phyloP scores from a whole-genome alignment of 2,329 filamentous ascomycete genomes.

The Corynespora cassiicola region DNA sequence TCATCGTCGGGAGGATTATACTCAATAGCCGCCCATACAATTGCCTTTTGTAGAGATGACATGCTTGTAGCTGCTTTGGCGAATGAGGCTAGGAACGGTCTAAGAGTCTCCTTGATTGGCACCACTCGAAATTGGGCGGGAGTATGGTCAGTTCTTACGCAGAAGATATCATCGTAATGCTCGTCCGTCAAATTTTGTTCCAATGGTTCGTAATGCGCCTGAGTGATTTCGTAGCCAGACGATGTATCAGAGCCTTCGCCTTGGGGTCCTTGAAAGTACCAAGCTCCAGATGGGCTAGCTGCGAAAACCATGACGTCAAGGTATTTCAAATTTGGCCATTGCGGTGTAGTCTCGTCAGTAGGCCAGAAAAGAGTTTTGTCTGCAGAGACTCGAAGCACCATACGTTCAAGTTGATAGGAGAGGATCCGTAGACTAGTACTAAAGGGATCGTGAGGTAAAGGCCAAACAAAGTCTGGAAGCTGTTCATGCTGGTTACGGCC shows the following conservation, averaged over 20 bases:
- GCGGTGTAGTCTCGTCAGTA: slow-evolving; percentile 4
- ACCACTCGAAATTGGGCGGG: slow-evolving; percentile 8
- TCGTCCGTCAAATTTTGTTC: slow-evolving; percentile 2
- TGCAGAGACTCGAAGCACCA: slow-evolving; percentile 13
- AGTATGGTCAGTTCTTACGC: slow-evolving; percentile 4
- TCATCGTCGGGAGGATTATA: slow-evolving; percentile 4
- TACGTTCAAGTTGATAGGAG: slow-evolving; percentile 14
- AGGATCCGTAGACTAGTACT: slow-evolving; percentile 22
- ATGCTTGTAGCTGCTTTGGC: slow-evolving; percentile 22
- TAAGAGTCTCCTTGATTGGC: slow-evolving; percentile 13
- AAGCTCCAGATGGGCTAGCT: slow-evolving; percentile 15
- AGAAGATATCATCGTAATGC: slow-evolving; percentile 6
- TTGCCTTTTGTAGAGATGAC: slow-evolving; percentile 11
- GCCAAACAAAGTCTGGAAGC: slow-evolving; percentile 15
- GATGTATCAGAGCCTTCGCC: slow-evolving; percentile 12
- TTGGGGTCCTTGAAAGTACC: slow-evolving; percentile 22
- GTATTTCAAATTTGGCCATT: slow-evolving; percentile 24
- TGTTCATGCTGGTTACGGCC: slow-evolving; percentile 8
- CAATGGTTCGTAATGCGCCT: slow-evolving; percentile 18
- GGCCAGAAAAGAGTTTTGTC: slow-evolving; percentile 24
- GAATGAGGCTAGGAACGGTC: slow-evolving; percentile 19
- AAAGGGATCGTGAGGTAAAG: slow-evolving; percentile 17
- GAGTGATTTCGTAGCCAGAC: slow-evolving; percentile 2
- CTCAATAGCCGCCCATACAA: slow-evolving; percentile 15
- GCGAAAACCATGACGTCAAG: slow-evolving; percentile 19